Base-by-base conservation (phyloP, 768 basidiomycete genomes). In the Russula sp. region DNA sequence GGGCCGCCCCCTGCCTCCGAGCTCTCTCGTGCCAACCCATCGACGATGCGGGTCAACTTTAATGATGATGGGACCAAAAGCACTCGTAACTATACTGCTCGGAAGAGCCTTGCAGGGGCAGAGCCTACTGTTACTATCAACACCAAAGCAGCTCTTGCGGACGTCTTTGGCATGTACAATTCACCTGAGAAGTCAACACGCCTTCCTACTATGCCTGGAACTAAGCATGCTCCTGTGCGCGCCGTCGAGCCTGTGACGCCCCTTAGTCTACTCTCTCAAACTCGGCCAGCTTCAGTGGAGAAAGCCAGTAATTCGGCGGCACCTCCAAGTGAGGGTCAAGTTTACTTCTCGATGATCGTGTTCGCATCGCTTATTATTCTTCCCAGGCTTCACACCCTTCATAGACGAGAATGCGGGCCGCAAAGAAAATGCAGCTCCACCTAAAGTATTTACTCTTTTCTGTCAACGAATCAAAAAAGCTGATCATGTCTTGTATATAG, bases 131-230 rank as follows among this genome's bases (percentile, higher is more conserved):
- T 98, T 7, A 99, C 97, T 0, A 93, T 98, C 68, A 97, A 97
- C 71, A 99, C 97, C 34, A 95, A 93, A 72, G 91, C 93, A 65
- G 97, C 97, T 4, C 79, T 97, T 38, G 89, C 84, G 13, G 93
- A 98, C 69, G 93, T 98, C 45, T 93, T 95, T 74, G 88, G 87
- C 56, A 93, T 98, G 88, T 98, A 94, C 71, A 96, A 97, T 71
- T 91, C 89, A 9, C 90, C 90, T 2, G 89, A 90, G 63, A 90
- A 85, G 74, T 86, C 86, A 0, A 78, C 79, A 48, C 83, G 80
- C 54, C 73, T 79, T 29, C 67, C 76, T 16, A 70, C 82, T 5
- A 60, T 70, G n/a, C 67, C 72, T 9, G 87, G 88, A 25, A 87
- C 84, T 67, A 89, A 88, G 69, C 82, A 89, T 69, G 87, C 86